Percentiles rank a stretch among this genome's conserved stretches.
Conservation (phyloP, 805 yeast genomes). For the Kregervanrija fluxuum region DNA sequence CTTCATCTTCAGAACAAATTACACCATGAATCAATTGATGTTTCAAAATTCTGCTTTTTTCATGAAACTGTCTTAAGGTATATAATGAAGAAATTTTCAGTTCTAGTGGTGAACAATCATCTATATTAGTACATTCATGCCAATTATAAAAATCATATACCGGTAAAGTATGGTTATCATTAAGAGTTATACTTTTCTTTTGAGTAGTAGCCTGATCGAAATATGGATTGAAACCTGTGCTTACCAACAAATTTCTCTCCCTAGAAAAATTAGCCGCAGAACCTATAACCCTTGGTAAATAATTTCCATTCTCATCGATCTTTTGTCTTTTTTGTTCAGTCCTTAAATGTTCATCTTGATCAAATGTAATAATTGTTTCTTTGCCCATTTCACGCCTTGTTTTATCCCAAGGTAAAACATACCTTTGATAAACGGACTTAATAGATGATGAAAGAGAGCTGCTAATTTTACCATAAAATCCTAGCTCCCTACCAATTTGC, state of each 20-base stretch:
- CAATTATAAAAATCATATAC: constrained; percentile 37
- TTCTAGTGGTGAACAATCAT: constrained; percentile 33
- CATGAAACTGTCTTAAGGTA: constrained; percentile 51
- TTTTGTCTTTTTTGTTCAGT: constrained; percentile 1
- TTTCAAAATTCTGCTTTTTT: constrained; percentile 42
- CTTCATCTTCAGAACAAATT: constrained; percentile 5
- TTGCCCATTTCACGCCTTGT: constrained; percentile 8
- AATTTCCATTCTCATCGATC: constrained; percentile 1
- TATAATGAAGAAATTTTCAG: constrained; percentile 42
- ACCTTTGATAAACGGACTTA: constrained; percentile 49
- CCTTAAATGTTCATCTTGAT: background rate
- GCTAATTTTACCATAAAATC: constrained; percentile 65
- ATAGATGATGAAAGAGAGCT: constrained; percentile 64
- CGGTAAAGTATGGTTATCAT: constrained; percentile 29
- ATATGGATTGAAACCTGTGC: constrained; percentile 46
- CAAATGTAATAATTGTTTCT: constrained; percentile 2
- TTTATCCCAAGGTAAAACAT: constrained; percentile 25
- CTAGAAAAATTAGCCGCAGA: constrained; percentile 41
- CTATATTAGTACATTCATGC: constrained; percentile 29
- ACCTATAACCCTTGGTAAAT: constrained; percentile 35
- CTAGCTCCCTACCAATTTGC: constrained; percentile 73
- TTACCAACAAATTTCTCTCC: constrained; percentile 35
- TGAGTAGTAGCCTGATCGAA: constrained; percentile 42
- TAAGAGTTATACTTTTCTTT: constrained; percentile 31
- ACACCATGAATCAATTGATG: constrained; percentile 16